Evolutionary conservation across 2,329 filamentous ascomycete species (phyloP), one percentile per base, ranked within the genome.

Genomic region (Penicillium freii): DNA sequence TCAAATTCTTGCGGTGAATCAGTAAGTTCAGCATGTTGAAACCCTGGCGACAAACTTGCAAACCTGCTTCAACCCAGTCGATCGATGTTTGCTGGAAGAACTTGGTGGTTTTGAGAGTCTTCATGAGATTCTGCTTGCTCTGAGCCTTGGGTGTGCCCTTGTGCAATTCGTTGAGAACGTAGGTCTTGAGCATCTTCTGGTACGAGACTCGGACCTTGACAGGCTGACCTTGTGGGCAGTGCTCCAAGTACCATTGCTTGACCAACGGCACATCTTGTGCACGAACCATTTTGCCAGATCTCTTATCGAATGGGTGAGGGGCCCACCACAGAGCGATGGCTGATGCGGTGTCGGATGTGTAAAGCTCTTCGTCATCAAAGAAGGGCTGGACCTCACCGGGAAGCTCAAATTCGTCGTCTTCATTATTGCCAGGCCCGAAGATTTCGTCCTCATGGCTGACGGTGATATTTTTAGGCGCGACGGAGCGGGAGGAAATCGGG

Each of bases 71-170:
- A 42, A 99, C 94, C 94, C 94, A 99, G 74, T 99, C 94, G 62
- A 99, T 97, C 9, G 91, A 96, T 3, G 94, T 99, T 76, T 97
- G 94, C 76, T 99, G 95, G 83, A 99, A 99, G 80, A 99, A 99
- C 71, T 99, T 99, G 47, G 94, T 99, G 66, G 91, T 87, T 77
- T 97, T 97, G 64, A 99, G 77, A 9, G 91, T 95, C 67, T 86
- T 87, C 73, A 97, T 84, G 57, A 99, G 78, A 69, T 95, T 91
- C 71, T 99, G 94, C 73, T 93, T 96, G 79, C 92, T 96, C 66
- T 96, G 88, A 4, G 94, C 91, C 81, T 99, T 97, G 7, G 93
- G 91, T 64, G 89, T 91, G 77, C 92, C 95, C 80, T 93, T 95
- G 77, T 99, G 95, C 46, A 99, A 82, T 77, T 97, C 93, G 66